Evolutionary conservation across 202 grass and related monocot species (phyloP).

Genomic region (Schoenoplectus tabernaemontani): DNA sequence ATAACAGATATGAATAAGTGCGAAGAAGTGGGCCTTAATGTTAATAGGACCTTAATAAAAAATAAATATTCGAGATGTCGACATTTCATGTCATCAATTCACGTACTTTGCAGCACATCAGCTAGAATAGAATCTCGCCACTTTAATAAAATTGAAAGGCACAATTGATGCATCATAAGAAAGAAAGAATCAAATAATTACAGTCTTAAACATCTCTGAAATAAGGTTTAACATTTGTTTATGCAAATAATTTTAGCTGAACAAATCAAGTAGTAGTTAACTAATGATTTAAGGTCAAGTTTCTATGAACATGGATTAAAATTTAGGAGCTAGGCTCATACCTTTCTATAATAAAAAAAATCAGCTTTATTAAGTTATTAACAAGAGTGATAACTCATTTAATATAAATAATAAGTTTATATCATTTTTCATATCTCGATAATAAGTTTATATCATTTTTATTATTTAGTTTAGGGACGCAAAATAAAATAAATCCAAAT

Average conservation of each 20-base stretch:
- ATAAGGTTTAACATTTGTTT: not conserved
- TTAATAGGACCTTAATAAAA: not conserved
- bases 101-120: not conserved
- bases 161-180: not conserved
- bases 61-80: slow-evolving; percentile 16
- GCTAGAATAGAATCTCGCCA: not conserved
- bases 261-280: no score
- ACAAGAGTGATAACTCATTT: no score
- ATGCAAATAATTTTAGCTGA: not conserved
- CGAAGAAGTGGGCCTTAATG: not conserved
- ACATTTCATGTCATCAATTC: slow-evolving; percentile 14
- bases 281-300: no score
- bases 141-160: not conserved
- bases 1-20: not conserved
- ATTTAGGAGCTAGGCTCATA: no score
- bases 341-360: no score
- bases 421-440: no score
- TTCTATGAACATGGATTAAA: no score
- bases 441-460: no score
- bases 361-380: no score
- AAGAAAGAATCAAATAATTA: not conserved
- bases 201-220: not conserved
- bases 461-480: no score
- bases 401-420: no score
- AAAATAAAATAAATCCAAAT: no score